Evolutionary conservation across 1,139 yeast species (phyloP), one percentile per base, ranked within the genome.

Genomic region (Blastobotrys buckinghamii): DNA sequence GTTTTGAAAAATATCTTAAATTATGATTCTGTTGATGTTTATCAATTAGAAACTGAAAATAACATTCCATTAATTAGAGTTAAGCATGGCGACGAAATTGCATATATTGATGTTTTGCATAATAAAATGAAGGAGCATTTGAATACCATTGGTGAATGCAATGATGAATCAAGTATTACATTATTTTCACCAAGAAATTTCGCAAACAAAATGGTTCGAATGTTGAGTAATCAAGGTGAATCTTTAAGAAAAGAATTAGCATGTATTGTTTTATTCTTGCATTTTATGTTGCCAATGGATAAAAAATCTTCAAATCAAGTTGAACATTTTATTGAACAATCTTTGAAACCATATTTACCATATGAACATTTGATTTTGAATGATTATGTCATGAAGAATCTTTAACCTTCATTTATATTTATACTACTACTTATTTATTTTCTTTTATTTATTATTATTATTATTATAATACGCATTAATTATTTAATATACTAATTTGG

Each of bases 221-320:
- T 41, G 32, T 17, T 41, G 16, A 16, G 33, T 24, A 30, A 17
- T 17, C 9, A 10, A 10, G 36, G 37, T 10, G 12, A 19, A 15
- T 24, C 29, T 17, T 9, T 41, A 13, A 36, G 44, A n/a, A 41
- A 41, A 32, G 44, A 41, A 41, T 37, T 41, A 17, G 37, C 44
- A 10, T 41, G 44, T 13, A 30, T 32, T 16, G 37, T 41, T 29
- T 12, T 41, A 27, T 41, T 41, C 13, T 19, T 41, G 29, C 37
- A 41, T 41, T 41, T 41, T 12, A 17, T 33, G 26, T 17, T 17
- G 12, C 38, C 38, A 19, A 15, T 7, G 5, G 29, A 39, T 24
- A 20, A 24, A 8, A 20, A 39, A 13, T 27, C 19, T 6, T 19
- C 8, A 3, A 15, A 15, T 8, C 26, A 15, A 26, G 3, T 41